Evolutionary conservation across 1,284 basidiomycete genomes (phyloP), one percentile per base, ranked within the genome.

Genomic region (Paramarasmius palmivorus): DNA sequence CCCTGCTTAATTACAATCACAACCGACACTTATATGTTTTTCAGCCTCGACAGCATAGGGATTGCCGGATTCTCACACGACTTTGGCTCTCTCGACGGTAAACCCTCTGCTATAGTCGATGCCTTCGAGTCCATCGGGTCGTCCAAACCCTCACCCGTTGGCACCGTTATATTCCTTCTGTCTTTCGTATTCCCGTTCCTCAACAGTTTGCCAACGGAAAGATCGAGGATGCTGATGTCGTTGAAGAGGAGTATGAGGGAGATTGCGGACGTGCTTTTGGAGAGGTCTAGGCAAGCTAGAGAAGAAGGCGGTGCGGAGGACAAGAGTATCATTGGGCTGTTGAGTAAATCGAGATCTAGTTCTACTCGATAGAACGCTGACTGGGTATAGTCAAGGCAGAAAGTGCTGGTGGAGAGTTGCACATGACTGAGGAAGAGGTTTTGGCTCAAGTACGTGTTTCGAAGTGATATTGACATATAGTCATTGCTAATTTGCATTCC

Each of bases 381-480:
- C 54, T 23, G 49, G 36, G 15, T 39, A 19, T 53, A 84, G 82
- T 84, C 40, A 82, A 79, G 59, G 79, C 81, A 1, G 79, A 84
- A 62, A 67, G 61, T 49, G 60, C 66, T 1, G 69, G 68, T 23
- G 65, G 72, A 0, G 69, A 68, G 19, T 63, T 81, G 46, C 72
- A 70, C 39, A 75, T 92, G 74, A 77, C 81, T 2, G 75, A 82
- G 48, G 82, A 84, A 19, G 91, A 93, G 63, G 81, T 92, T 17
- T 59, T 85, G 39, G 83, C 86, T 0, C 82, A 86, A 70, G 61
- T 65, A 50, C 12, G 48, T 35, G 10, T 46, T 23, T 12, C 35
- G 25, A 8, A 15, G 38, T 15, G 4, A 17, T n/a, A 39, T 9
- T 29, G 14, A n/a, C 26, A 20, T 41, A 2, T 39, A 1, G 25